phyloP scores from a whole-genome alignment of 371 early-diverging fungal genomes.

The Actinomortierella ambigua region DNA sequence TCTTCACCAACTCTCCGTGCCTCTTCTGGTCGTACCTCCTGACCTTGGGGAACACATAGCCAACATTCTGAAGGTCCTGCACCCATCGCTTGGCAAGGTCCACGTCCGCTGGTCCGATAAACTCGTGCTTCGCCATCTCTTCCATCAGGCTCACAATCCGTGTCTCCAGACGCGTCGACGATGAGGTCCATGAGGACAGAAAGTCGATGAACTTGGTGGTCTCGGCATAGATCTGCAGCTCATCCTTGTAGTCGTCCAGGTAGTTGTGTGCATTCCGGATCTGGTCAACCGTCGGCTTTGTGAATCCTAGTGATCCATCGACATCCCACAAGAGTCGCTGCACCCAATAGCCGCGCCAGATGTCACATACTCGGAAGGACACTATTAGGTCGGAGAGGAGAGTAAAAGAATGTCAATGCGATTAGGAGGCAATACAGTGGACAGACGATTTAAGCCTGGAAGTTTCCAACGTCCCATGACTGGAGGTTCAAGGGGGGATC shows the following conservation, averaged over 20 bases:
- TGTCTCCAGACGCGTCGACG: neutral
- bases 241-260: constrained; percentile 3
- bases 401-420: neutral
- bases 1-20: neutral
- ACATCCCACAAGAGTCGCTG: constrained; percentile 6
- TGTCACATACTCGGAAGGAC: constrained; percentile 5
- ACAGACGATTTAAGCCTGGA: neutral
- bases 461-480: too few species aligned
- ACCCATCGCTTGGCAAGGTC: constrained; percentile 4
- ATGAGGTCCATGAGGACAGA: constrained; percentile 1
- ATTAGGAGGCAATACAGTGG: neutral
- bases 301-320: neutral
- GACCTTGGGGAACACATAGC: constrained; percentile 1
- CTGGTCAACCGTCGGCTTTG: constrained; percentile 6
- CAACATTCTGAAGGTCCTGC: neutral
- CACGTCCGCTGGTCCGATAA: constrained; percentile 2
- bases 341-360: too few species aligned
- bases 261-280: constrained; percentile 6
- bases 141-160: constrained; percentile 1
- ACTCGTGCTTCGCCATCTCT: neutral
- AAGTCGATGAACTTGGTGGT: constrained; percentile 4
- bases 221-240: neutral
- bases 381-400: neutral
- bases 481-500: too few species aligned
- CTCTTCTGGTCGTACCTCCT: neutral